Evolutionary conservation across 768 basidiomycete species (phyloP).

Genomic region (Collybia sp.): DNA sequence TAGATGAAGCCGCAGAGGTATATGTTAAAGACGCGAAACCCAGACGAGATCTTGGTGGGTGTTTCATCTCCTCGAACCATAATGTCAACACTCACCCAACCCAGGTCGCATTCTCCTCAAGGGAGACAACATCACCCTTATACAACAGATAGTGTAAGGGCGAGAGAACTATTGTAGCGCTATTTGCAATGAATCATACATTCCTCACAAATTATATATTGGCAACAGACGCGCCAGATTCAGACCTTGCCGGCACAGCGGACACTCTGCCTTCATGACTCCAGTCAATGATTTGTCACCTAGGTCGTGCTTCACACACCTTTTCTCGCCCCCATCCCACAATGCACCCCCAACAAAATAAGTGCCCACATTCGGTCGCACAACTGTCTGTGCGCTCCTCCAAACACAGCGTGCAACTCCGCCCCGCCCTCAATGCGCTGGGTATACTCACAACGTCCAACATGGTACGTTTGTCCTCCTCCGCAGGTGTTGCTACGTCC

Average conservation of each 20-base stretch:
- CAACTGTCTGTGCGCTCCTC: constrained; percentile 81
- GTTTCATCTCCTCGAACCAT: neutral
- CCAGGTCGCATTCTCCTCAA: constrained; percentile 93
- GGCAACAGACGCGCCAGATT: constrained; percentile 67
- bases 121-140: constrained; percentile 98
- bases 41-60: constrained; percentile 75
- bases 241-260: constrained; percentile 77
- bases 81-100: no score
- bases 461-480: constrained; percentile 66
- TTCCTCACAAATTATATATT: constrained; percentile 72
- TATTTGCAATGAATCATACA: no score
- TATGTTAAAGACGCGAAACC: constrained; percentile 89
- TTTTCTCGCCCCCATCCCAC: constrained; percentile 88
- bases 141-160: constrained; percentile 58
- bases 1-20: constrained; percentile 92
- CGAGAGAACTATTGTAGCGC: neutral
- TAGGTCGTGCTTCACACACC: constrained; percentile 31
- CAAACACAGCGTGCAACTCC: constrained; percentile 80
- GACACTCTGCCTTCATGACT: constrained; percentile 67
- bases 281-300: constrained; percentile 4
- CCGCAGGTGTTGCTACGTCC: constrained; percentile 51
- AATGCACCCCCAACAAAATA: constrained; percentile 90
- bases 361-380: constrained; percentile 84
- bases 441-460: constrained; percentile 58
- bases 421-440: constrained; percentile 42